These are phyloP conservation scores for Castanea crenata DNA, from an alignment of 306 rosid species.

Conservation along the genomic window DNA sequence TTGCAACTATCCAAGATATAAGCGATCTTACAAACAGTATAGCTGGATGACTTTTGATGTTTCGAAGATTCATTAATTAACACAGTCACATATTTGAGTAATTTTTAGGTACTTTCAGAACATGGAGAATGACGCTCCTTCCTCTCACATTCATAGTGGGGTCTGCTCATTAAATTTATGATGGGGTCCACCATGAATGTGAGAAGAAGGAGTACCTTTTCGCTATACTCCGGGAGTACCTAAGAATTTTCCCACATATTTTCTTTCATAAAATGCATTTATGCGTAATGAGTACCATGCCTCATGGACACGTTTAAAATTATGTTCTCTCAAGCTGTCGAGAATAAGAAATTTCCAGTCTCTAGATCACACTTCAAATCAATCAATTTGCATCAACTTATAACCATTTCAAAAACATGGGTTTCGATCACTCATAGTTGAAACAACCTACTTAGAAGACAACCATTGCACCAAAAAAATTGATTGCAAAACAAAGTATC, in stretches of 20 bases:
- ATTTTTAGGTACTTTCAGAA: too few relatives aligned
- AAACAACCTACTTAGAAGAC: neutral
- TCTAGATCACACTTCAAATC: neutral
- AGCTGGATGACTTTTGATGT: neutral
- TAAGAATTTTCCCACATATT: too few relatives aligned
- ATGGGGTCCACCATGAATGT: too few relatives aligned
- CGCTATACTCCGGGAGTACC: too few relatives aligned
- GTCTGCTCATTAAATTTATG: too few relatives aligned
- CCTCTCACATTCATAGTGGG: too few relatives aligned
- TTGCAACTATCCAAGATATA: neutral
- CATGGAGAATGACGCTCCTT: too few relatives aligned
- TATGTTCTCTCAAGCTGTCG: neutral
- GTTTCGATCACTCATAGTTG: neutral
- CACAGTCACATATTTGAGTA: neutral
- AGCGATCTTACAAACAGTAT: neutral
- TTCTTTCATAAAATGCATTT: neutral
- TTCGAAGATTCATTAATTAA: neutral
- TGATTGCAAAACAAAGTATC: constrained; percentile 25
- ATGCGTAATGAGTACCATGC: neutral
- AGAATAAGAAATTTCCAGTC: neutral
- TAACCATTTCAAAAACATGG: neutral
- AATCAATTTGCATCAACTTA: neutral
- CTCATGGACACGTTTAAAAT: neutral
- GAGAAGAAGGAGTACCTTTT: too few relatives aligned
- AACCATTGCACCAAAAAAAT: constrained; percentile 6